A percentile compares a stretch with the other conserved stretches of the same genome.
Evolutionary conservation across 1,284 basidiomycete species (phyloP).

Genomic region (Boletus nobilissimus): DNA sequence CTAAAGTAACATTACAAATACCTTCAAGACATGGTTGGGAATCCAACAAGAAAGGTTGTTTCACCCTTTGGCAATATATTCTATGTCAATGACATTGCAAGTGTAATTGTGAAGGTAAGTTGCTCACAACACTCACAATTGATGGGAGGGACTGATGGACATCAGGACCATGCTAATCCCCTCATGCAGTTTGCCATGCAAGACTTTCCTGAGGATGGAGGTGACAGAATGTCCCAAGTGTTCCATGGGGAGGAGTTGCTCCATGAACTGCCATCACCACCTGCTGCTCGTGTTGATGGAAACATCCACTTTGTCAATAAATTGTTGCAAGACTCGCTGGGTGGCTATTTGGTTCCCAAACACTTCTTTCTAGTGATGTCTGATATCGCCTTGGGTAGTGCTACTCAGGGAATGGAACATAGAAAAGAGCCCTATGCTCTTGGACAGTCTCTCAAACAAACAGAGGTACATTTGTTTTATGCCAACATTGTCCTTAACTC

Average conservation of each 20-base stretch:
- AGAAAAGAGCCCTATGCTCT: not conserved
- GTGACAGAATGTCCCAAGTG: not conserved
- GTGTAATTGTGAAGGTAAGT: conserved; percentile 1
- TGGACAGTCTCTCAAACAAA: not conserved
- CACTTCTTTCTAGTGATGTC: not conserved
- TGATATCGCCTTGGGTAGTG: too few relatives aligned
- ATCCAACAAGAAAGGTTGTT: not conserved
- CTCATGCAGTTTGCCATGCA: not conserved
- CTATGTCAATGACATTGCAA: conserved; percentile 23
- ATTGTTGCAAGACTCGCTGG: not conserved
- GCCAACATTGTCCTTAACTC: too few relatives aligned
- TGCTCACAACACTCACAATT: too few relatives aligned
- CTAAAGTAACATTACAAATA: too few relatives aligned
- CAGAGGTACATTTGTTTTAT: too few relatives aligned
- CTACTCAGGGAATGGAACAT: too few relatives aligned
- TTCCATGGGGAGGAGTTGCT: not conserved
- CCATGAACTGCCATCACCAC: not conserved
- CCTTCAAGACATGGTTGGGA: not conserved
- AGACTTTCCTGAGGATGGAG: not conserved
- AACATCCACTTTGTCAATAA: not conserved
- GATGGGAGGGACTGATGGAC: too few relatives aligned
- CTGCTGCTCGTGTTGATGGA: not conserved
- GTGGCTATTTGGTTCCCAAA: not conserved
- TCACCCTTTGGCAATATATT: conserved; percentile 17
- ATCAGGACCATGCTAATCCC: not conserved